Percentiles rank a stretch among this genome's conserved stretches.
These are phyloP conservation scores for Paecilomyces sp. DNA, from an alignment of 2,329 filamentous ascomycete species.

Conservation along the genomic window DNA sequence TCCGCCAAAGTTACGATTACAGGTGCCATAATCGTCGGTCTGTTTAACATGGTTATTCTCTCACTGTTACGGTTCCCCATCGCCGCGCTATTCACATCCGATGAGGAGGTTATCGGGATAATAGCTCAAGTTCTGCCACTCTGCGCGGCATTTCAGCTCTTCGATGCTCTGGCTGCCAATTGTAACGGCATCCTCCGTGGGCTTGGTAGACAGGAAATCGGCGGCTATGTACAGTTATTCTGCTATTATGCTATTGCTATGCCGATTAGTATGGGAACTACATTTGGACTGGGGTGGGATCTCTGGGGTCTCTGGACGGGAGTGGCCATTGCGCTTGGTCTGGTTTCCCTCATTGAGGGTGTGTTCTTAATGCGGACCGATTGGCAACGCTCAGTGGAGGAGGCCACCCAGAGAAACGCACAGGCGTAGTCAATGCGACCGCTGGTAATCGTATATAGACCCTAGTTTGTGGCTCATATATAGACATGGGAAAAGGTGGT, in stretches of 20 bases:
- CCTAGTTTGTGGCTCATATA: not conserved
- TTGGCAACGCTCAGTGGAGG: slow-evolving; percentile 55
- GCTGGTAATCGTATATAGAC: not conserved
- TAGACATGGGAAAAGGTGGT: too few relatives aligned
- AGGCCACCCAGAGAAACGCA: slow-evolving; percentile 51
- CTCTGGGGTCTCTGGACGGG: slow-evolving; percentile 77
- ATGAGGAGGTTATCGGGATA: slow-evolving; percentile 60
- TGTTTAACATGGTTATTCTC: slow-evolving; percentile 70
- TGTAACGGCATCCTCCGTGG: slow-evolving; percentile 82
- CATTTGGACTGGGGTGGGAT: slow-evolving; percentile 70
- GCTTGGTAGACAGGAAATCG: slow-evolving; percentile 80
- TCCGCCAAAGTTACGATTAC: slow-evolving; percentile 70
- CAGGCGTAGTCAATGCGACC: slow-evolving; percentile 18
- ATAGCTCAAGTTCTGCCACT: slow-evolving; percentile 68
- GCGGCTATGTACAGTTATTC: slow-evolving; percentile 79
- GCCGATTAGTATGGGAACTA: slow-evolving; percentile 71
- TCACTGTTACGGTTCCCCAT: slow-evolving; percentile 63
- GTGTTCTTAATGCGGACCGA: slow-evolving; percentile 49
- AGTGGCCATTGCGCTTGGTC: slow-evolving; percentile 61
- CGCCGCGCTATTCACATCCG: slow-evolving; percentile 70
- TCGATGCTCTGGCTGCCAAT: slow-evolving; percentile 71
- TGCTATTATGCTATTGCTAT: slow-evolving; percentile 82
- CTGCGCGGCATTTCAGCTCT: slow-evolving; percentile 81
- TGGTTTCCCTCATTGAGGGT: slow-evolving; percentile 50
- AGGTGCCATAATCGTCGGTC: slow-evolving; percentile 61